Percentiles rank a stretch among this genome's conserved stretches.
Conservation (phyloP, 441 rosid genomes). For the Erodium texanum region DNA sequence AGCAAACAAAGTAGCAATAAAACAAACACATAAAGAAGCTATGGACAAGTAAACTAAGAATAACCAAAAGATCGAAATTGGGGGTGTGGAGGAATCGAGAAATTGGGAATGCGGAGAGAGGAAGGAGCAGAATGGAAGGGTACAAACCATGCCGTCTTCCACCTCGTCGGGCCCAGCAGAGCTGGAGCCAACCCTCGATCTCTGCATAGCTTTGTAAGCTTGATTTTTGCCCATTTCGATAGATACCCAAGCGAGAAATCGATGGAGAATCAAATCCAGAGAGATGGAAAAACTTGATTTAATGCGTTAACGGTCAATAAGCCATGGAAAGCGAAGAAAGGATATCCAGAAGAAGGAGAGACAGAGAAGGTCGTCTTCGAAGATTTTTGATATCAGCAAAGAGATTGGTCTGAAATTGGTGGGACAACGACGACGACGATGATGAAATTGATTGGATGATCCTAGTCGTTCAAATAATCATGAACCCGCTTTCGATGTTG, state of each 20-base stretch:
- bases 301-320: neutral
- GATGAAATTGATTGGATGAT: neutral
- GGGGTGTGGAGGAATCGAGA: neutral
- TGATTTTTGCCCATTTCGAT: conserved; percentile 85
- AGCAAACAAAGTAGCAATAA: neutral
- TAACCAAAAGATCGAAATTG: neutral
- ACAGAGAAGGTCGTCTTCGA: neutral
- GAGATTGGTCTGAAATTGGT: neutral
- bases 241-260: conserved; percentile 21
- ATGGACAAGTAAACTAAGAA: too few species aligned
- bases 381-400: neutral
- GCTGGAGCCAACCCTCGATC: conserved; percentile 70
- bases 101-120: neutral
- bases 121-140: conserved; percentile 48
- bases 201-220: conserved; percentile 98
- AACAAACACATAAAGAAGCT: too few species aligned
- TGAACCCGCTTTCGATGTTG: too few species aligned
- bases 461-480: neutral
- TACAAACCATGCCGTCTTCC: conserved; percentile 98
- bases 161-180: conserved; percentile 75
- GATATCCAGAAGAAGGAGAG: neutral
- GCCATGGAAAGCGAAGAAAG: neutral
- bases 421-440: neutral
- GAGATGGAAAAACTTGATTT: conserved; percentile 1
- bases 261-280: neutral